phyloP scores from a whole-genome alignment of 768 basidiomycete genomes.

The Kwoniella dendrophila region DNA sequence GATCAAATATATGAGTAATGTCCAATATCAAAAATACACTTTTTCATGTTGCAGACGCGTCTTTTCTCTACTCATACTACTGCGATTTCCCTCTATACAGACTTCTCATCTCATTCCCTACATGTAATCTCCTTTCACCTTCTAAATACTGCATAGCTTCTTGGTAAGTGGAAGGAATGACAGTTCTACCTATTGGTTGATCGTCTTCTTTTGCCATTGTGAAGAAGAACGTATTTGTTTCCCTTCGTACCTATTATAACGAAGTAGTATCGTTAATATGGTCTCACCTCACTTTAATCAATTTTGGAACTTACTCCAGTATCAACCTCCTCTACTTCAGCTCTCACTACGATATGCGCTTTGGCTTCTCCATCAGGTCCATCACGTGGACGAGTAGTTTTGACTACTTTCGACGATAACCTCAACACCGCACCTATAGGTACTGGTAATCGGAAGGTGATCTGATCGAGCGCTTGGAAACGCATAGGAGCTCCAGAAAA shows the following conservation, averaged over 20 bases:
- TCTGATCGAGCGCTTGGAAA: slow-evolving; percentile 77
- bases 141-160: slow-evolving; percentile 87
- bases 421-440: slow-evolving; percentile 81
- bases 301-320: slow-evolving; percentile 67
- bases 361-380: slow-evolving; percentile 50
- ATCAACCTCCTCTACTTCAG: slow-evolving; percentile 60
- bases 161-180: slow-evolving; percentile 52
- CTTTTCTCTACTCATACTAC: not conserved
- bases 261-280: not conserved
- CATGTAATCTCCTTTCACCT: slow-evolving; percentile 70
- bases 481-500: slow-evolving; percentile 68
- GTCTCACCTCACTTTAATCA: too few species aligned
- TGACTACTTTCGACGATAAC: slow-evolving; percentile 69
- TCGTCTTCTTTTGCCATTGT: slow-evolving; percentile 33
- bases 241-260: slow-evolving; percentile 29
- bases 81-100: slow-evolving; percentile 38
- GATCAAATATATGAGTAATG: not conserved
- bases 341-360: slow-evolving; percentile 53
- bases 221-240: slow-evolving; percentile 58
- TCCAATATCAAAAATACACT: too few species aligned
- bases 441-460: slow-evolving; percentile 76
- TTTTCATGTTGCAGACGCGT: not conserved
- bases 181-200: slow-evolving; percentile 44
- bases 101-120: slow-evolving; percentile 68
- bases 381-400: slow-evolving; percentile 60